These are phyloP conservation scores for Saccharomyces pastorianus DNA, from an alignment of 1,139 yeast genomes.

Conservation along the genomic window DNA sequence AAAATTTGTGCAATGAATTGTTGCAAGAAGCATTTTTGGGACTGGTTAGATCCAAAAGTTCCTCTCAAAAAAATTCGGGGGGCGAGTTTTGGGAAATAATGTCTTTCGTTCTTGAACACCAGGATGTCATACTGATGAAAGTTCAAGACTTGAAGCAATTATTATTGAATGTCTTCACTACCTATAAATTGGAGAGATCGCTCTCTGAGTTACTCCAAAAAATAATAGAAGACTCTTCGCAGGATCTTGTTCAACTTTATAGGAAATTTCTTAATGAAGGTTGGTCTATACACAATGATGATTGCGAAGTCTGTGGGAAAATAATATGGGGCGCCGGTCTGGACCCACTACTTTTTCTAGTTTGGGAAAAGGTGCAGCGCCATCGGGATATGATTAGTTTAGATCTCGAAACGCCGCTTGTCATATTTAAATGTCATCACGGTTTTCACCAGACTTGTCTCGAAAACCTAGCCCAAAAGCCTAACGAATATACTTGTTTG, in stretches of 20 bases:
- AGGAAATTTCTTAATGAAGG: constrained; percentile 37
- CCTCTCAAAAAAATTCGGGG: neutral
- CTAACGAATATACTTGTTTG: constrained; percentile 17
- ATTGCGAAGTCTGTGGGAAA: constrained; percentile 69
- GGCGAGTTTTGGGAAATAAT: constrained; percentile 12
- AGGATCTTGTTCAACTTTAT: constrained; percentile 14
- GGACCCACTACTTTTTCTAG: constrained; percentile 35
- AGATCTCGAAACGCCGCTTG: constrained; percentile 19
- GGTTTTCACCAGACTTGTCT: constrained; percentile 63
- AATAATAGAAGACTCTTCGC: constrained; percentile 20
- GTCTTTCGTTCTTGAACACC: constrained; percentile 19
- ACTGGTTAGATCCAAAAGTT: constrained; percentile 15
- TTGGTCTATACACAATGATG: constrained; percentile 46
- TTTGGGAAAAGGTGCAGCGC: constrained; percentile 37
- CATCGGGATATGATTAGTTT: neutral
- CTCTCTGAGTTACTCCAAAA: constrained; percentile 16
- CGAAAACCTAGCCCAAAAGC: constrained; percentile 36
- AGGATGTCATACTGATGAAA: constrained; percentile 21
- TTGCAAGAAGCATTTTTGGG: constrained; percentile 20
- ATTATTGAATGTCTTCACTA: constrained; percentile 17
- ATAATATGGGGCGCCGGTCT: constrained; percentile 55
- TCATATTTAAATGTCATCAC: constrained; percentile 52
- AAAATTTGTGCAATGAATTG: constrained; percentile 11
- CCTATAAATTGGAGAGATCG: constrained; percentile 22
- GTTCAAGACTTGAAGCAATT: constrained; percentile 16